phyloP scores from a whole-genome alignment of 1,139 yeast species.

The Wickerhamomyces sp. region DNA sequence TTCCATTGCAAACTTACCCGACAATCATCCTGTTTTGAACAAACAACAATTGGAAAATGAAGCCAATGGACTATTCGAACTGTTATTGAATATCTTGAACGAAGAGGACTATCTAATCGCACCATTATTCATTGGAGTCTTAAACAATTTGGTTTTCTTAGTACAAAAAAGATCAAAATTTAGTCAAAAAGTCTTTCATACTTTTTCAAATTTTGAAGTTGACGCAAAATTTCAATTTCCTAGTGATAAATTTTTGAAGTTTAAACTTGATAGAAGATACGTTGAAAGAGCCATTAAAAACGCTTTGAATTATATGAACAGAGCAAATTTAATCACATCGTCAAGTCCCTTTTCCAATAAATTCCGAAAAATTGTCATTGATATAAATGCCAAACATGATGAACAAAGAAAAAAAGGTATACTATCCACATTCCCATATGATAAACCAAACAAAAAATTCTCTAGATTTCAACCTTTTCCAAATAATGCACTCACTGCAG shows the following conservation, averaged over 20 bases:
- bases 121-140: slow-evolving; percentile 49
- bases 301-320: slow-evolving; percentile 39
- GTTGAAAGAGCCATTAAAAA: slow-evolving; percentile 43
- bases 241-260: slow-evolving; percentile 30
- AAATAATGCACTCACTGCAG: slow-evolving; percentile 25
- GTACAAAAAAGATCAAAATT: slow-evolving; percentile 53
- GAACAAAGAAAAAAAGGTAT: slow-evolving; percentile 23
- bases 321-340: slow-evolving; percentile 25
- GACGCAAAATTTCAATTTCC: slow-evolving; percentile 34
- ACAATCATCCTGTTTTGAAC: slow-evolving; percentile 64
- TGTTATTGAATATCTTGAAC: slow-evolving; percentile 49
- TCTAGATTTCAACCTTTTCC: slow-evolving; percentile 17
- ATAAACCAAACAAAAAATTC: slow-evolving; percentile 21
- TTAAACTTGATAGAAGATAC: slow-evolving; percentile 38
- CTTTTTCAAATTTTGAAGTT: slow-evolving; percentile 37
- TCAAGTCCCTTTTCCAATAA: slow-evolving; percentile 12
- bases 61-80: slow-evolving; percentile 63
- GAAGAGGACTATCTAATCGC: slow-evolving; percentile 51
- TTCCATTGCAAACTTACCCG: slow-evolving; percentile 54
- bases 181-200: slow-evolving; percentile 36
- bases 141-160: slow-evolving; percentile 46
- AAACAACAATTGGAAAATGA: slow-evolving; percentile 59
- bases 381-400: slow-evolving; percentile 19
- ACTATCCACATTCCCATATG: slow-evolving; percentile 16
- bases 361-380: slow-evolving; percentile 16